Conservation (phyloP, 2,329 filamentous ascomycete species). For the Orbilia quercus region DNA sequence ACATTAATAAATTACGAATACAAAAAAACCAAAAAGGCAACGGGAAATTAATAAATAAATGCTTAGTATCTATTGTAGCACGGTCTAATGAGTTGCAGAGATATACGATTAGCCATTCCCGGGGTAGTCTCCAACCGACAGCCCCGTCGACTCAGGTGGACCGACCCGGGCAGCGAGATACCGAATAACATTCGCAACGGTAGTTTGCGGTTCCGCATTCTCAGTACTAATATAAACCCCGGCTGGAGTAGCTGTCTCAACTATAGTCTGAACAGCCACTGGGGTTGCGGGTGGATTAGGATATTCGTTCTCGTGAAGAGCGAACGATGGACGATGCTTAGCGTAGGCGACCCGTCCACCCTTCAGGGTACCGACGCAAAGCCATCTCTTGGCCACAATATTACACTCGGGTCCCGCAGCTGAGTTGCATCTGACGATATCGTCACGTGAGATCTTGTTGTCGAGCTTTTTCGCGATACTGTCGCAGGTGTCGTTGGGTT, state of each 20-base stretch:
- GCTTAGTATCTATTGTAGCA: too few relatives aligned
- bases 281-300: neutral
- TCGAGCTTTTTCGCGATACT: conserved; percentile 2
- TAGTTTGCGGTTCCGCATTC: neutral
- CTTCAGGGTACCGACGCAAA: conserved; percentile 32
- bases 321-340: neutral
- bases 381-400: conserved; percentile 6
- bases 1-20: too few relatives aligned
- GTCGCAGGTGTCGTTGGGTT: conserved; percentile 29
- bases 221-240: conserved; percentile 13
- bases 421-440: conserved; percentile 28
- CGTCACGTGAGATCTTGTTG: neutral
- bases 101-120: too few relatives aligned
- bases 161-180: neutral
- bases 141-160: too few relatives aligned
- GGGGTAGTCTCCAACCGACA: too few relatives aligned
- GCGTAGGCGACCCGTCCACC: neutral
- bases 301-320: neutral
- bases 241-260: neutral
- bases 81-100: too few relatives aligned
- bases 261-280: neutral
- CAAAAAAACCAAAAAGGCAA: too few relatives aligned
- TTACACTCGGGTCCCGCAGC: neutral
- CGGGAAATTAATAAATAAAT: too few relatives aligned
- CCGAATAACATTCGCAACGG: too few relatives aligned